These are phyloP conservation scores for Ambrosia hybrid DNA, from an alignment of 140 eudicot genomes.

Conservation along the genomic window DNA sequence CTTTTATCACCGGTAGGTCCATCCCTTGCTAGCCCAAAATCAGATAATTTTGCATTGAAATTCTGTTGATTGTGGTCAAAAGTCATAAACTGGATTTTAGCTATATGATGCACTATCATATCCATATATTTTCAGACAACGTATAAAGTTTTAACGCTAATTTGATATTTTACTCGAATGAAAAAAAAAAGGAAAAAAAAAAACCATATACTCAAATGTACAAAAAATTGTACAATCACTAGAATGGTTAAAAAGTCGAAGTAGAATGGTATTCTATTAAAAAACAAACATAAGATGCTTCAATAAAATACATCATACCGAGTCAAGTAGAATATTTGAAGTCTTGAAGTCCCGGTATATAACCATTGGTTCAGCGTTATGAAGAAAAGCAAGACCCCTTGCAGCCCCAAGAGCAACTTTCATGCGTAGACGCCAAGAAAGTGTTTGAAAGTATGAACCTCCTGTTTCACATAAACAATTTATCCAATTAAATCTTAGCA, in stretches of 20 bases:
- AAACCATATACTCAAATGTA: not conserved
- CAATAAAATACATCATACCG: conserved; percentile 42
- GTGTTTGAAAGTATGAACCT: conserved; percentile 80
- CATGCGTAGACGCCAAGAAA: conserved; percentile 74
- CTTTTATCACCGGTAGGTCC: conserved; percentile 99
- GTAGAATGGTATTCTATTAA: not conserved
- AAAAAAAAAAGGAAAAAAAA: too few relatives aligned
- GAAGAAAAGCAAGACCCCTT: conserved; percentile 87
- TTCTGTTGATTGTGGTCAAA: conserved; percentile 44
- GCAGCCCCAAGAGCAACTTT: conserved; percentile 95
- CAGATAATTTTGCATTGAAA: conserved; percentile 94
- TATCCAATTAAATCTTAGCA: not conserved
- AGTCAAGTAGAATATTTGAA: conserved; percentile 82
- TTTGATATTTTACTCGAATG: not conserved
- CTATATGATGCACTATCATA: not conserved
- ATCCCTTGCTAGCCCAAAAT: conserved; percentile 95
- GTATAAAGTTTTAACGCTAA: conserved; percentile 16
- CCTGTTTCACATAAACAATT: conserved; percentile 41
- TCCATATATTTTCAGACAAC: not conserved
- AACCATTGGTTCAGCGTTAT: conserved; percentile 65
- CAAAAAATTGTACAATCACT: not conserved
- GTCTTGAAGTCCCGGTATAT: conserved; percentile 91
- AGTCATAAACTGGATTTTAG: conserved; percentile 7
- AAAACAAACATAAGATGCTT: not conserved
- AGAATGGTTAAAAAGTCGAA: not conserved